Evolutionary conservation across 495 filamentous ascomycete species (phyloP), one percentile per base, ranked within the genome.

Genomic region (Chlorociboria aeruginascens): DNA sequence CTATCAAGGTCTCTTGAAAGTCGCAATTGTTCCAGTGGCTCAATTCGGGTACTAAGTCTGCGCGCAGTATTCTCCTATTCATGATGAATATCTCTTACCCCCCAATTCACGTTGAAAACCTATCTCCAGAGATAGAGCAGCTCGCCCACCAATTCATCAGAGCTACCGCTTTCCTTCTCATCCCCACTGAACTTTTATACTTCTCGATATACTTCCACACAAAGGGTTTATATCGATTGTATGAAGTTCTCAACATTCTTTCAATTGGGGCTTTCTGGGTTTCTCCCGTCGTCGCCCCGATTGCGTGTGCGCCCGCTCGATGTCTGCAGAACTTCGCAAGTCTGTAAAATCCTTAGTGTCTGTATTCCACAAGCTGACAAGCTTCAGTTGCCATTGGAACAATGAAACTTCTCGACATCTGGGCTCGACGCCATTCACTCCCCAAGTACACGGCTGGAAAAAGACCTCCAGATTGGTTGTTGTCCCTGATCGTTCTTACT

Each of bases 381-480:
- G 20, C 1, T 32, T 9, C 32, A 66, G 64, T 66, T 42, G 58
- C 49, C 4, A 55, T 60, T 43, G 63, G 55, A 12, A 60, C 52
- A 25, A 65, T 67, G 64, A 67, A 67, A 44, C 31, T 55, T 7
- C 55, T 67, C 8, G 64, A 67, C 44, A 43, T 67, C 33, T 61
- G 64, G 50, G 53, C 51, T 13, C 53, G 60, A 8, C 50, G 51
- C 17, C 34, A 62, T 40, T 43, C 41, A 3, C 45, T 59, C 29
- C 62, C 59, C 14, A 49, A 32, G 17, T 65, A 64, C 44, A 54
- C 50, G 8, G 46, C 55, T 12, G 52, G 53, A 14, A 53, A 44
- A 14, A 14, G 29, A 20, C 64, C 64, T 13, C 33, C 57, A 17
- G 50, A 55, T 17, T 59, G 53, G 50, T 39, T 60, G 3, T 42